Percentiles rank a stretch among this genome's conserved stretches.
These are phyloP conservation scores for Macrocybe sp. DNA, from an alignment of 1,284 basidiomycete genomes.

Conservation along the genomic window DNA sequence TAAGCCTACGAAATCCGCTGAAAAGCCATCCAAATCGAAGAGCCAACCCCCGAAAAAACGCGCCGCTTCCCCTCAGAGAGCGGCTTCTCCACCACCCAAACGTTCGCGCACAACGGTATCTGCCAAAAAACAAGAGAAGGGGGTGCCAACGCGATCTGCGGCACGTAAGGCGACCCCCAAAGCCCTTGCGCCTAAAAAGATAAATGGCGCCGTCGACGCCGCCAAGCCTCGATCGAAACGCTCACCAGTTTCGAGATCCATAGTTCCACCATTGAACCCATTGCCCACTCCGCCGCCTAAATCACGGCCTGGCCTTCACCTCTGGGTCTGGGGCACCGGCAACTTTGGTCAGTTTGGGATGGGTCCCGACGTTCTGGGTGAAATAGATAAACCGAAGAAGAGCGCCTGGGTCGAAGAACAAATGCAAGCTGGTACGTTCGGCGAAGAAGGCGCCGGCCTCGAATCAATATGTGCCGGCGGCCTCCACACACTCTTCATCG, in stretches of 20 bases:
- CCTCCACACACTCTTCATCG: slow-evolving; percentile 80
- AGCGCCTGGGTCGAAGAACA: slow-evolving; percentile 62
- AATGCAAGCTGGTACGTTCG: slow-evolving; percentile 61
- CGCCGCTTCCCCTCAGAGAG: slow-evolving; percentile 38
- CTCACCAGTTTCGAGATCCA: slow-evolving; percentile 22
- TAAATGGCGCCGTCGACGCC: slow-evolving; percentile 17
- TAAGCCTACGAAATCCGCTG: slow-evolving; percentile 24
- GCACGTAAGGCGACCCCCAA: slow-evolving; percentile 26
- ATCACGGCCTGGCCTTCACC: slow-evolving; percentile 52
- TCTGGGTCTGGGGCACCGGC: slow-evolving; percentile 85
- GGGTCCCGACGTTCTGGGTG: slow-evolving; percentile 64
- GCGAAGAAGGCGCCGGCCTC: slow-evolving; percentile 66
- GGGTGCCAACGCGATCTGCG: slow-evolving; percentile 12
- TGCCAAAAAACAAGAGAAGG: slow-evolving; percentile 29
- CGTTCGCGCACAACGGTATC: slow-evolving; percentile 27
- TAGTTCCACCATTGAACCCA: slow-evolving; percentile 49
- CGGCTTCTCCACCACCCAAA: slow-evolving; percentile 39
- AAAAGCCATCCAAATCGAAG: slow-evolving; percentile 19
- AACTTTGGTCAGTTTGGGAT: slow-evolving; percentile 89
- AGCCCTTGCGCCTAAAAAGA: slow-evolving; percentile 21
- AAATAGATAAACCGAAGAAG: slow-evolving; percentile 68
- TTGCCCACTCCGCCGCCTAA: slow-evolving; percentile 47
- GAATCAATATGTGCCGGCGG: slow-evolving; percentile 78
- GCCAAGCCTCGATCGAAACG: slow-evolving; percentile 31
- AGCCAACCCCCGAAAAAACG: slow-evolving; percentile 34